phyloP scores from a whole-genome alignment of 2,329 filamentous ascomycete genomes.

The Reticulascus tulasneorum region DNA sequence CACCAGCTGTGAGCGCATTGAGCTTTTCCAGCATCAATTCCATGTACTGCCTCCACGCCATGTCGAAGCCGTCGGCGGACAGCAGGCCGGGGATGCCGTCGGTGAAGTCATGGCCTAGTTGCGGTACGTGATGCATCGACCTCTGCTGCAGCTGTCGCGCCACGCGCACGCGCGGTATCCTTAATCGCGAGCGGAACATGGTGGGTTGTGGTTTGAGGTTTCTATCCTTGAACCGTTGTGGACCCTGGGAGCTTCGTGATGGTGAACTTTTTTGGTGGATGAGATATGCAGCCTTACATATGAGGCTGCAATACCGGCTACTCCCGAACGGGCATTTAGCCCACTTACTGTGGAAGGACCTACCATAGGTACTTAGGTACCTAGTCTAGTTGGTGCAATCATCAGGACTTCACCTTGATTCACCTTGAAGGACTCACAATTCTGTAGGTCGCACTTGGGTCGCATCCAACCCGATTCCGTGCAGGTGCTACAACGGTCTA shows the following conservation, averaged over 20 bases:
- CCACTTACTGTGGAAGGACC: too few relatives aligned
- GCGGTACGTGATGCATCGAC: slow-evolving; percentile 44
- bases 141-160: slow-evolving; percentile 29
- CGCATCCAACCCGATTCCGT: too few relatives aligned
- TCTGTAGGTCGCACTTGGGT: too few relatives aligned
- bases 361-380: too few relatives aligned
- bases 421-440: too few relatives aligned
- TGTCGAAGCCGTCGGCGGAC: slow-evolving; percentile 63
- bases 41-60: slow-evolving; percentile 85
- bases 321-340: not conserved
- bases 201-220: slow-evolving; percentile 10
- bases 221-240: not conserved
- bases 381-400: too few relatives aligned
- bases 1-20: slow-evolving; percentile 71
- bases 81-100: slow-evolving; percentile 66
- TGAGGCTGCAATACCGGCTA: slow-evolving; percentile 8
- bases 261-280: slow-evolving; percentile 15
- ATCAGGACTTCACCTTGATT: too few relatives aligned
- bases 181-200: slow-evolving; percentile 53
- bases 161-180: slow-evolving; percentile 41
- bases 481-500: too few relatives aligned
- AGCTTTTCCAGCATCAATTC: slow-evolving; percentile 68
- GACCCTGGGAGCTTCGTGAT: slow-evolving; percentile 9
- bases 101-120: slow-evolving; percentile 41
- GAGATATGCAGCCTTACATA: slow-evolving; percentile 12